Conservation (phyloP, 495 filamentous ascomycete genomes). For the Penicillium pulvis region DNA sequence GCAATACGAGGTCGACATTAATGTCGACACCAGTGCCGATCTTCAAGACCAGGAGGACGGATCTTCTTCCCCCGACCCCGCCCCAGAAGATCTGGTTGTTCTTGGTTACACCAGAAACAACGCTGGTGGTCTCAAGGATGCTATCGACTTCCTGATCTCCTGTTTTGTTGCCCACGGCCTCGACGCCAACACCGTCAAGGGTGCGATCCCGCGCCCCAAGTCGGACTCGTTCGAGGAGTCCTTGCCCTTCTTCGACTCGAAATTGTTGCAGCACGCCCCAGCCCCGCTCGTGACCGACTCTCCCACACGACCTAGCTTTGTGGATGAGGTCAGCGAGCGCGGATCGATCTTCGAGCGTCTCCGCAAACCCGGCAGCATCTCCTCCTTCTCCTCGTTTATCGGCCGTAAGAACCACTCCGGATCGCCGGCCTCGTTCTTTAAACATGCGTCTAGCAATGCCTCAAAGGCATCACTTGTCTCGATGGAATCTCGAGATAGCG, state of each 20-base stretch:
- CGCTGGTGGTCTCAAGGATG: constrained; percentile 91
- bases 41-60: constrained; percentile 33
- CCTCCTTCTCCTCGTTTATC: constrained; percentile 88
- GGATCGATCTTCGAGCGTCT: constrained; percentile 84
- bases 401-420: constrained; percentile 91
- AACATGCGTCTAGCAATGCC: constrained; percentile 88
- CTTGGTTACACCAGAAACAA: constrained; percentile 94
- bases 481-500: constrained; percentile 88
- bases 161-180: constrained; percentile 82
- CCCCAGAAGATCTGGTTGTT: constrained; percentile 55
- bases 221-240: constrained; percentile 98
- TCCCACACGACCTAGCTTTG: constrained; percentile 75
- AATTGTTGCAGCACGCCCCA: constrained; percentile 88
- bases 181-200: constrained; percentile 83
- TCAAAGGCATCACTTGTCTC: constrained; percentile 92
- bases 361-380: constrained; percentile 89
- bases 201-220: constrained; percentile 91
- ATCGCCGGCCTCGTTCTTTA: constrained; percentile 83
- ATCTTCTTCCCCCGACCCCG: constrained; percentile 35
- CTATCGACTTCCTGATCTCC: constrained; percentile 88
- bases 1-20: constrained; percentile 88
- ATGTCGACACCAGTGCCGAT: constrained; percentile 57
- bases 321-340: constrained; percentile 75
- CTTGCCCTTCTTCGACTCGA: constrained; percentile 93
- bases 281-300: constrained; percentile 79